Percentiles rank a stretch among this genome's conserved stretches.
These are phyloP conservation scores for Thuidium tamariscinum DNA, from an alignment of 225 moss, liverwort and hornwort species.

Conservation along the genomic window DNA sequence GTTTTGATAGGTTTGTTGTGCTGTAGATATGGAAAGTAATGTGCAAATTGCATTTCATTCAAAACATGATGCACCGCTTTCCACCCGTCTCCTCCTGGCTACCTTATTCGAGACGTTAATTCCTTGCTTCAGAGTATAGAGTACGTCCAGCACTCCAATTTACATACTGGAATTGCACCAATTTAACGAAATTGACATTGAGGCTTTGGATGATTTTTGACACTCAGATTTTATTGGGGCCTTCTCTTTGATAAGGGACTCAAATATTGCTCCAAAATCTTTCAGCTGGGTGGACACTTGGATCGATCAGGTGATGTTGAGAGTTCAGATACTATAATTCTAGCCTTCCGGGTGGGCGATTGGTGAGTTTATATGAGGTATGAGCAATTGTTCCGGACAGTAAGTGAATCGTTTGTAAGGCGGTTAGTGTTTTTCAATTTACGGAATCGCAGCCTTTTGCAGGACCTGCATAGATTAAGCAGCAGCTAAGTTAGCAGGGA, in stretches of 20 bases:
- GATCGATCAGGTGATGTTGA: not conserved
- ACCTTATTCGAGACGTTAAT: not conserved
- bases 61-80: not conserved
- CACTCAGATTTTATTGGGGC: not conserved
- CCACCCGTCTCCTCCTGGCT: not conserved
- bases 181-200: not conserved
- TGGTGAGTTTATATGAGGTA: not conserved
- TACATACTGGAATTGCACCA: not conserved
- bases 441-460: not conserved
- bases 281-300: not conserved
- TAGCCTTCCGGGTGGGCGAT: not conserved
- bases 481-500: not conserved
- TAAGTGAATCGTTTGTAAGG: not conserved
- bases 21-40: not conserved
- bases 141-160: not conserved
- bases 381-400: not conserved
- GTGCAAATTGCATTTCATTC: not conserved
- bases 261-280: not conserved
- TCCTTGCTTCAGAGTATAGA: not conserved
- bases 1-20: not conserved
- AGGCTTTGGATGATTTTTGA: not conserved
- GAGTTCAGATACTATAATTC: not conserved
- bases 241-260: not conserved
- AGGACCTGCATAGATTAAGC: not conserved
- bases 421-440: not conserved